Conservation (phyloP, 352 stramenopile species). For the Globisporangium radiosum region DNA sequence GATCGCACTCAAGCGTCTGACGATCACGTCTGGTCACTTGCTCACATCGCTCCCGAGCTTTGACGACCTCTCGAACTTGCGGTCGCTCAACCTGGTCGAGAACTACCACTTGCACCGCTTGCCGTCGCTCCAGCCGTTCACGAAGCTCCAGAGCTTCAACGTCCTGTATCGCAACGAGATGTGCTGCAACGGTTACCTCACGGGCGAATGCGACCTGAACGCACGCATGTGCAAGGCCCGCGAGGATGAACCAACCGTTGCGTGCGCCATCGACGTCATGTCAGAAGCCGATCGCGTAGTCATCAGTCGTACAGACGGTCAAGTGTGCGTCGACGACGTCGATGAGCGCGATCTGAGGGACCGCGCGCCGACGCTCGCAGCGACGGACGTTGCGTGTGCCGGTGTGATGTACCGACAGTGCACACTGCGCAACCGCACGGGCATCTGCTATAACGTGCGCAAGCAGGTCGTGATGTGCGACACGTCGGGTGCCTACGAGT, state of each 20-base stretch:
- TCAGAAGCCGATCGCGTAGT: slow-evolving; percentile 3
- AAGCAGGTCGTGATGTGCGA: slow-evolving; percentile 33
- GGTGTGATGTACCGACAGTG: slow-evolving; percentile 28
- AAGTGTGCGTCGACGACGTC: slow-evolving; percentile 2
- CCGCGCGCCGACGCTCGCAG: slow-evolving; percentile 15
- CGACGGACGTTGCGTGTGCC: slow-evolving; percentile 23
- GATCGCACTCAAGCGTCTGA: background rate
- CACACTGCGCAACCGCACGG: slow-evolving; percentile 12
- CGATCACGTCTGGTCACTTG: slow-evolving; percentile 3
- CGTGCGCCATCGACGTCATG: slow-evolving; percentile 6
- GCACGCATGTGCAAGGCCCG: slow-evolving; percentile 2
- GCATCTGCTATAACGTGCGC: slow-evolving; percentile 31
- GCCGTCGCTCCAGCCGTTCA: slow-evolving; percentile 4
- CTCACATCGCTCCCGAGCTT: slow-evolving; percentile 9
- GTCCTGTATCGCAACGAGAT: slow-evolving; percentile 14
- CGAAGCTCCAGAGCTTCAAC: slow-evolving; percentile 7
- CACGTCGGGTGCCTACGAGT: slow-evolving; percentile 10
- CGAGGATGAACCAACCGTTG: slow-evolving; percentile 1
- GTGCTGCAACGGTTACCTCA: slow-evolving; percentile 17
- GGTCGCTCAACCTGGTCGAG: slow-evolving; percentile 9
- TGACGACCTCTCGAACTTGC: slow-evolving; percentile 9
- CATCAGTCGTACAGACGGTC: slow-evolving; percentile 1
- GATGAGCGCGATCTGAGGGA: slow-evolving; percentile 2
- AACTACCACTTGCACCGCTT: slow-evolving; percentile 8
- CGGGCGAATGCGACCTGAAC: slow-evolving; percentile 5